Conservation (phyloP, 768 basidiomycete genomes). For the Serendipita sp. region DNA sequence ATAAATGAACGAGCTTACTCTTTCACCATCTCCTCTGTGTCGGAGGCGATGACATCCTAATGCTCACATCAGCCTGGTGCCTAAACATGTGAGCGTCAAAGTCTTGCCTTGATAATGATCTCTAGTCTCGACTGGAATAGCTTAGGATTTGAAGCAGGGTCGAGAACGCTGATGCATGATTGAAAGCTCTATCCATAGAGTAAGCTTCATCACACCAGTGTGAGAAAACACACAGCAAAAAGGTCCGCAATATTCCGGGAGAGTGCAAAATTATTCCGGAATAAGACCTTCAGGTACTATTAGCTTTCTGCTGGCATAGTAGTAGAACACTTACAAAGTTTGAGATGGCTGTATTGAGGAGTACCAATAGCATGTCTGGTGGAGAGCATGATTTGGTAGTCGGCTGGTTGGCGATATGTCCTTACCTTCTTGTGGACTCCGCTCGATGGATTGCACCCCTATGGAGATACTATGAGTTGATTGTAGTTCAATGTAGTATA, state of each 20-base stretch:
- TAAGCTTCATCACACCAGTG: constrained; percentile 16
- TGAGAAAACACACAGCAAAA: constrained; percentile 34
- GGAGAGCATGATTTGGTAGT: background rate
- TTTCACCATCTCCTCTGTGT: constrained; percentile 38
- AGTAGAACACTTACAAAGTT: constrained; percentile 29
- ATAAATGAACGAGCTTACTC: constrained; percentile 26
- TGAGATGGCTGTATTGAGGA: constrained; percentile 51
- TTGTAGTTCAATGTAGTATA: too few relatives aligned
- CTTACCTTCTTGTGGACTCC: constrained; percentile 35
- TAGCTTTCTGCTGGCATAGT: background rate
- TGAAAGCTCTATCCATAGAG: constrained; percentile 10
- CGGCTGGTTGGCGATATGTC: background rate
- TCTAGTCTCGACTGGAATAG: constrained; percentile 42
- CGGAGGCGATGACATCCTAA: constrained; percentile 50
- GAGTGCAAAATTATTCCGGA: constrained; percentile 49
- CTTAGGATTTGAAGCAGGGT: constrained; percentile 40
- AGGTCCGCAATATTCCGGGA: constrained; percentile 44
- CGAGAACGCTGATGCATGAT: constrained; percentile 25
- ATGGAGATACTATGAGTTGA: too few relatives aligned
- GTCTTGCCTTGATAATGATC: constrained; percentile 43
- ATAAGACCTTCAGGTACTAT: constrained; percentile 31
- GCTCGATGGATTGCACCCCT: constrained; percentile 43
- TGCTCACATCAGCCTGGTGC: background rate
- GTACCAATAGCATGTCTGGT: constrained; percentile 37
- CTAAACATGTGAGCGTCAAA: background rate